Evolutionary conservation across 805 yeast genomes (phyloP), one percentile per base, ranked within the genome.

Genomic region (Metschnikowia drakensbergensis): DNA sequence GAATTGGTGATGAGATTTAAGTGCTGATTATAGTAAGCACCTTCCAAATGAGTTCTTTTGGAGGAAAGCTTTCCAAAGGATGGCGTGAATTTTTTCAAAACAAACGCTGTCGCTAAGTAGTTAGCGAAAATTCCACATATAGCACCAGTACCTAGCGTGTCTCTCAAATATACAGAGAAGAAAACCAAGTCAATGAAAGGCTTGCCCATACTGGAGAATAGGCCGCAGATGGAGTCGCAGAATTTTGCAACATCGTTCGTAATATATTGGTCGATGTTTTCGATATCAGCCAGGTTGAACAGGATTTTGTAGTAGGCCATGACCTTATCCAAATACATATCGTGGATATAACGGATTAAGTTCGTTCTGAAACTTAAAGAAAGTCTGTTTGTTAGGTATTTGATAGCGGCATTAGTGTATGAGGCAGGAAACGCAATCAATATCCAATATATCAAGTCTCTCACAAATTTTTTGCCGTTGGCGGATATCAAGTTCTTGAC

Each of bases 371-470:
- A 91, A 58, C 87, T 88, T 46, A 89, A 74, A 9, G 96, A 82
- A 50, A 91, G 70, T 57, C 88, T 77, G 59, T 84, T 80, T 47
- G 90, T 87, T 57, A 91, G 69, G 59, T 79, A 88, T 62, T 86
- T 87, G 62, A 91, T 91, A 49, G 92, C 90, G 42, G 96, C 86
- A 66, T 91, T 91, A 30, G 96, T 86, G 65, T 88, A 91, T 3
- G 94, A 83, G 0, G 97, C 96, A 2, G 98, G 98, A 53, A 91
- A 81, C 0, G 97, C 97, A 61, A 91, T 83, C 51, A 87, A 67
- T 50, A 91, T 80, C 97, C 97, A 91, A 65, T 86, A 86, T 7
- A 81, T 77, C 64, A 91, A 72, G 63, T 91, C 96, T 50, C 87
- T 73, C 36, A 82, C 64, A 58, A 91, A 91, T 46, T 84, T 83